Base-by-base conservation (phyloP, 2,329 filamentous ascomycete species). In the Aspergillus melleus region DNA sequence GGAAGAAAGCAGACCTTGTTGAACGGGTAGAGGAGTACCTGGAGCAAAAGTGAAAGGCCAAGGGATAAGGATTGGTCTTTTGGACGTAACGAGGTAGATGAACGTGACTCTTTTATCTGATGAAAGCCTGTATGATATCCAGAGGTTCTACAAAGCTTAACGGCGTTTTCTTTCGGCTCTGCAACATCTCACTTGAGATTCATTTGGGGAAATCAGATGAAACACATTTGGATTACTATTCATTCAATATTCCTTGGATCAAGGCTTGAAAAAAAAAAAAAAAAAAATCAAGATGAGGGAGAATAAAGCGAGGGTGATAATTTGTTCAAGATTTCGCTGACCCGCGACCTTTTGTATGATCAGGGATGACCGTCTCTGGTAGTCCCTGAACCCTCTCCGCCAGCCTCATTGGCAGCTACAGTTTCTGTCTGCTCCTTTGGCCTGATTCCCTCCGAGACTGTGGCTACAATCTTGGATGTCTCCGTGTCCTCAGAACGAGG, bases 1-100 rank as follows among this genome's bases (percentile, higher is more conserved):
- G 81, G 2, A 83, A 81, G 65, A 84, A 84, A 63, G 78, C 75
- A 6, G 81, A 83, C 59, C 71, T 84, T 32, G 70, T 84, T n/a
- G 80, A 83, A 44, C 72, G 76, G 42, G 75, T 83, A 32, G 80
- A 83, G 61, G 76, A 76, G 57, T 77, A 73, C 61, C 79, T 82
- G 56, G 80, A 83, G 63, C 66, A 69, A 51, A 81, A 80, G 60
- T 77, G 57, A 69, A 30, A n/a, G 32, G 8, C 3, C 16, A 29
- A n/a, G 12, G 26, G n/a, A 32, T 30, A 39, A 8, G 9, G 26
- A 36, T 20, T 29, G 19, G 3, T 8, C 4, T 5, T 19, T 20
- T 47, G 20, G 22, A 14, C 22, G 22, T 47, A 47, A 47, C 44
- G 44, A 47, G 44, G 44, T 24, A 47, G 44, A 47, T 24, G 44